Conservation (phyloP, 768 basidiomycete species). For the Naganishia randhawae region DNA sequence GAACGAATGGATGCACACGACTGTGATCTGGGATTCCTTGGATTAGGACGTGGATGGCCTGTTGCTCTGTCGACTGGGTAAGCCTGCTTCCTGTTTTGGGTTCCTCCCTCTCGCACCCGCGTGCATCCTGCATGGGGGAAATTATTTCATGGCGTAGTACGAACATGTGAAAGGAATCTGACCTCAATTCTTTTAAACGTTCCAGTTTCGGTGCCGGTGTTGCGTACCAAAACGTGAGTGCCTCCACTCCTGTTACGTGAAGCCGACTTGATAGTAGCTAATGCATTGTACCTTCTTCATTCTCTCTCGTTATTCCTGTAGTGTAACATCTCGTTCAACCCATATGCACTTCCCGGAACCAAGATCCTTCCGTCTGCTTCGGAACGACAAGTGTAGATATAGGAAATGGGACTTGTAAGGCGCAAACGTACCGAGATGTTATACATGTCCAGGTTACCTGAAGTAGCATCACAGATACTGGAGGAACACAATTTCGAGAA, state of each 20-base stretch:
- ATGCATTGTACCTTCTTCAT: neutral
- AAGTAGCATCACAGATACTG: neutral
- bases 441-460: neutral
- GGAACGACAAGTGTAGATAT: constrained; percentile 5
- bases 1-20: neutral
- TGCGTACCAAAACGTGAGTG: constrained; percentile 49
- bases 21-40: neutral
- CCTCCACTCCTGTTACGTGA: neutral
- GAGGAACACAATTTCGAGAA: too few species aligned
- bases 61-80: constrained; percentile 51
- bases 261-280: neutral
- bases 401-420: constrained; percentile 1
- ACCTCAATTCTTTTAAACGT: neutral
- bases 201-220: constrained; percentile 50
- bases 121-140: too few species aligned
- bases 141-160: neutral
- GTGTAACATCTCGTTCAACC: constrained; percentile 53
- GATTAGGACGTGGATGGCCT: constrained; percentile 50
- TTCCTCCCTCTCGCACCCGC: neutral
- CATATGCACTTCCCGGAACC: constrained; percentile 51
- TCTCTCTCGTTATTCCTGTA: constrained; percentile 25
- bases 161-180: neutral
- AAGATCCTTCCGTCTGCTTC: constrained; percentile 39
- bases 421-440: neutral
- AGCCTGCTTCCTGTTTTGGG: constrained; percentile 28